Evolutionary conservation across 2,329 filamentous ascomycete genomes (phyloP).

Genomic region (Claviceps africana): DNA sequence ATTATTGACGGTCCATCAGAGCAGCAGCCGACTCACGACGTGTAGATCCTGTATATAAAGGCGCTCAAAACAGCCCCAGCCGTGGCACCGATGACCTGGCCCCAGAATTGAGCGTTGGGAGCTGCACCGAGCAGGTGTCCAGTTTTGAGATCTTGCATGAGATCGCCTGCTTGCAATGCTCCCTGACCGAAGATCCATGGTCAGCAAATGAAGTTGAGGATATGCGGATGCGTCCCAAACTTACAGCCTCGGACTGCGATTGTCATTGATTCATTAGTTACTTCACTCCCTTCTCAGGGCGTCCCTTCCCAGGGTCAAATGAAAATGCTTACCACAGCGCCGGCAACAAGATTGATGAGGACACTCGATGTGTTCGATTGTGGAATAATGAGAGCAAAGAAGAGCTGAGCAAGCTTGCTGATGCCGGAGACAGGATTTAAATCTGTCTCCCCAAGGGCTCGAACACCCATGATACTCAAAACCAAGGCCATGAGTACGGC

Average conservation of each 20-base stretch:
- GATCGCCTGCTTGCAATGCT: constrained; percentile 84
- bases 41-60: constrained; percentile 79
- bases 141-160: constrained; percentile 95
- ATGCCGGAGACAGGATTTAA: constrained; percentile 94
- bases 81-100: constrained; percentile 80
- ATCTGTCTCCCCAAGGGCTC: constrained; percentile 68
- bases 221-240: constrained; percentile 1
- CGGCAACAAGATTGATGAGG: constrained; percentile 89
- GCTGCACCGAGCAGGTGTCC: constrained; percentile 85
- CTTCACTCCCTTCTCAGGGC: not conserved
- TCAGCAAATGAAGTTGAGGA: too few species aligned
- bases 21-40: constrained; percentile 25
- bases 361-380: constrained; percentile 68
- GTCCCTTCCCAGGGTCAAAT: not conserved
- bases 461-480: constrained; percentile 59
- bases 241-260: constrained; percentile 26
- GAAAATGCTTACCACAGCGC: constrained; percentile 47
- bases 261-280: not conserved
- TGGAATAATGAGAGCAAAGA: constrained; percentile 85
- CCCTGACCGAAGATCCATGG: constrained; percentile 26
- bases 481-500: constrained; percentile 76
- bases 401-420: constrained; percentile 86
- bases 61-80: constrained; percentile 78
- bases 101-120: constrained; percentile 91
- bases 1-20: not conserved